phyloP scores from a whole-genome alignment of 805 yeast species.

The Yarrowia yakushimensis region DNA sequence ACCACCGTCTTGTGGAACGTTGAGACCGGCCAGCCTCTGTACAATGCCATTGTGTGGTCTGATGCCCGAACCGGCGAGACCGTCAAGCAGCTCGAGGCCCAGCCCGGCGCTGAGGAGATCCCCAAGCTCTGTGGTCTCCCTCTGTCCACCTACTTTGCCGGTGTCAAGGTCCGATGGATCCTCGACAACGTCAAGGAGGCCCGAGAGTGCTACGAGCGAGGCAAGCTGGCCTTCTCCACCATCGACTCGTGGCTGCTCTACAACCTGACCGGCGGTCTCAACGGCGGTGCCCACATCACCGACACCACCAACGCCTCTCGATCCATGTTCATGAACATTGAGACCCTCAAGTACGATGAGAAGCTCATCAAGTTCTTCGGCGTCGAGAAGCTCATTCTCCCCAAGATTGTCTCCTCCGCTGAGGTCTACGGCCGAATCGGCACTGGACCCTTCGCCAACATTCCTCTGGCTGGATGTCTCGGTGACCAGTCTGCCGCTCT shows the following conservation, averaged over 20 bases:
- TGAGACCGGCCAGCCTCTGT: slow-evolving; percentile 74
- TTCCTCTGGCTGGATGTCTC: slow-evolving; percentile 83
- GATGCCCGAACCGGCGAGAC: slow-evolving; percentile 81
- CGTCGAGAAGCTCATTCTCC: slow-evolving; percentile 67
- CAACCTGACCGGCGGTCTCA: slow-evolving; percentile 59
- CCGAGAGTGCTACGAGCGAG: slow-evolving; percentile 63
- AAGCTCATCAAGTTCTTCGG: slow-evolving; percentile 75
- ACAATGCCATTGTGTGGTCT: slow-evolving; percentile 93
- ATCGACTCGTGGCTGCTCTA: slow-evolving; percentile 92
- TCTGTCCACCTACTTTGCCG: slow-evolving; percentile 85
- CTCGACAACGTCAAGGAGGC: slow-evolving; percentile 72
- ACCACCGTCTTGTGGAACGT: slow-evolving; percentile 84
- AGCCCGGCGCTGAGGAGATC: slow-evolving; percentile 55
- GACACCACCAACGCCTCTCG: slow-evolving; percentile 92
- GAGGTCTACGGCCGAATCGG: slow-evolving; percentile 71
- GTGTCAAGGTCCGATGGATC: slow-evolving; percentile 85
- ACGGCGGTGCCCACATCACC: slow-evolving; percentile 65
- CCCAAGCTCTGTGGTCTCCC: slow-evolving; percentile 77
- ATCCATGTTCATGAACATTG: slow-evolving; percentile 83
- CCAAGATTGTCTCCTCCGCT: slow-evolving; percentile 74
- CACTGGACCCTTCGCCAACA: slow-evolving; percentile 48
- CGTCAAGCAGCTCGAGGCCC: slow-evolving; percentile 58
- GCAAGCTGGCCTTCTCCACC: slow-evolving; percentile 87
- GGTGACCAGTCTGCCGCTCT: slow-evolving; percentile 94
- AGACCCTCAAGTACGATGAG: slow-evolving; percentile 69